Conservation (phyloP, 1,139 yeast genomes). For the Nadsonia starkeyi-henricii region DNA sequence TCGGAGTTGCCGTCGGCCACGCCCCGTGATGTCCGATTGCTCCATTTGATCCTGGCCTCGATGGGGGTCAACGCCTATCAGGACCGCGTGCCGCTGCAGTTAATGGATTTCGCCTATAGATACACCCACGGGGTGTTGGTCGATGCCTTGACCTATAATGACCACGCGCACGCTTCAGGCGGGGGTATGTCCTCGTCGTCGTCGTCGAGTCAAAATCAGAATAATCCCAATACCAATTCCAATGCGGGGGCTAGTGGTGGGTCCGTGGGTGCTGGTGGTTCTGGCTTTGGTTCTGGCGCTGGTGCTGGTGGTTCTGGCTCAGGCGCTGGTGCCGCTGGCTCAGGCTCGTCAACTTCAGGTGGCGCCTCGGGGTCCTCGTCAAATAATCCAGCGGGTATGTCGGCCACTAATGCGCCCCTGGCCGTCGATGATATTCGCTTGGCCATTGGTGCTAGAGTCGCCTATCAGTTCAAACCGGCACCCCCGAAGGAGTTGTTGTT, state of each 20-base stretch:
- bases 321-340: neutral
- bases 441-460: constrained; percentile 87
- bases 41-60: constrained; percentile 83
- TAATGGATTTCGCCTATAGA: constrained; percentile 91
- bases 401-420: constrained; percentile 29
- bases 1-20: constrained; percentile 16
- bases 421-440: constrained; percentile 82
- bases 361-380: neutral
- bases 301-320: neutral
- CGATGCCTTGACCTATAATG: constrained; percentile 81
- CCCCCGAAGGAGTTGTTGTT: constrained; percentile 85
- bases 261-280: neutral
- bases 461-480: constrained; percentile 89
- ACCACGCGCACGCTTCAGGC: constrained; percentile 36
- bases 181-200: neutral
- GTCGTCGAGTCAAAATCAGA: constrained; percentile 2
- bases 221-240: constrained; percentile 2
- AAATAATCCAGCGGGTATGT: neutral
- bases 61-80: constrained; percentile 88
- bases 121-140: constrained; percentile 77
- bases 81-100: constrained; percentile 86
- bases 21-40: constrained; percentile 83
- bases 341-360: neutral
- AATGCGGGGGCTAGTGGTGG: neutral
- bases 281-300: neutral